These are phyloP conservation scores for Mycena venus DNA, from an alignment of 768 basidiomycete species.

Conservation along the genomic window DNA sequence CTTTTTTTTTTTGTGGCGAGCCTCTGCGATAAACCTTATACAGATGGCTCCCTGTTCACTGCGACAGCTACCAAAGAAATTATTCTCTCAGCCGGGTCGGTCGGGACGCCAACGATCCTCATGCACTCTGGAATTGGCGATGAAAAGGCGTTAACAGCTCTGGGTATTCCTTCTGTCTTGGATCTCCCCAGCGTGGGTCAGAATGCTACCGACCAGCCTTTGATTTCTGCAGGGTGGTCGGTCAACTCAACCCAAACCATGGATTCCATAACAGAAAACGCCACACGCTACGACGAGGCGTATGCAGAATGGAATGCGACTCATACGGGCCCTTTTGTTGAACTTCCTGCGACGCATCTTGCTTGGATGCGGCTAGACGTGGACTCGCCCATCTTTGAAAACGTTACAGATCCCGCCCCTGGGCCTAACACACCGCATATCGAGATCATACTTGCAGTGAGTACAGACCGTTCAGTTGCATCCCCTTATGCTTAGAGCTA, in stretches of 20 bases:
- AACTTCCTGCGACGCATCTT: conserved; percentile 6
- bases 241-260: conserved; percentile 33
- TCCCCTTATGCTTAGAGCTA: background rate
- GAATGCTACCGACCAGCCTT: background rate
- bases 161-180: conserved; percentile 31
- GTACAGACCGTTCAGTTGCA: background rate
- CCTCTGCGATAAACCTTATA: background rate
- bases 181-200: conserved; percentile 6
- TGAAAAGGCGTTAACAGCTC: conserved; percentile 5
- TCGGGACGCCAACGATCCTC: conserved; percentile 44
- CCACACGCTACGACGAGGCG: conserved; percentile 17
- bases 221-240: background rate
- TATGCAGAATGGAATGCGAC: conserved; percentile 37
- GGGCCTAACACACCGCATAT: background rate
- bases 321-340: conserved; percentile 39
- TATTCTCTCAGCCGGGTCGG: conserved; percentile 48
- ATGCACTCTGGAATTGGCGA: conserved; percentile 47
- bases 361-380: background rate
- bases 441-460: background rate
- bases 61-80: conserved; percentile 44
- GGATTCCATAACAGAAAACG: conserved; percentile 21
- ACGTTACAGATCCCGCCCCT: background rate
- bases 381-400: background rate
- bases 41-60: background rate
- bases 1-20: background rate